These are phyloP conservation scores for Pestalotiopsis sp. DNA, from an alignment of 2,329 filamentous ascomycete genomes.

Conservation along the genomic window DNA sequence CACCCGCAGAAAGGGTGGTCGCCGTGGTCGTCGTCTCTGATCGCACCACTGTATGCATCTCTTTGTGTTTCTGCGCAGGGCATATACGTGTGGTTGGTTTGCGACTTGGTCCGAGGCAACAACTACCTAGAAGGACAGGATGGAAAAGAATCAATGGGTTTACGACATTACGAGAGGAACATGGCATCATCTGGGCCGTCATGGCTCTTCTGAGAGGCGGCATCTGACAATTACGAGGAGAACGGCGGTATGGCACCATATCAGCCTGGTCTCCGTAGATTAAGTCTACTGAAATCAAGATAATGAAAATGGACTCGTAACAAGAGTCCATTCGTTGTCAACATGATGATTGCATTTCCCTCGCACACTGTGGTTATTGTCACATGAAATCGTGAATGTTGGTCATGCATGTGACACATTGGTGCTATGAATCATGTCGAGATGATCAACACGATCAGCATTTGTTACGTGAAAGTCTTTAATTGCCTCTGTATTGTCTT, in stretches of 20 bases:
- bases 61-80: constrained; percentile 9
- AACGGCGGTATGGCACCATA: constrained; percentile 54
- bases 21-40: constrained; percentile 99
- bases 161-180: constrained; percentile 15
- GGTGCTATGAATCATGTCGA: neutral
- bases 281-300: constrained; percentile 20
- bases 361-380: neutral
- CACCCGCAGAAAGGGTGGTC: constrained; percentile 99
- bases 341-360: constrained; percentile 14
- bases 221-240: constrained; percentile 70
- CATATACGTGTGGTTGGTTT: neutral
- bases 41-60: constrained; percentile 38
- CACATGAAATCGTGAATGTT: neutral
- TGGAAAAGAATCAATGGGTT: neutral
- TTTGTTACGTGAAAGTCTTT: neutral
- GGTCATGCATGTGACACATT: neutral
- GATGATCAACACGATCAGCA: neutral
- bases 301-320: constrained; percentile 19
- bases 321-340: constrained; percentile 18
- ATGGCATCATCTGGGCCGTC: constrained; percentile 48
- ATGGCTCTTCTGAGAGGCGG: constrained; percentile 50
- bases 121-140: constrained; percentile 29
- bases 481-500: neutral
- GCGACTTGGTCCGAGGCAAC: constrained; percentile 29
- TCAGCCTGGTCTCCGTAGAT: constrained; percentile 19